Evolutionary conservation across 495 filamentous ascomycete genomes (phyloP).

Genomic region (Penicillium samsonianum): DNA sequence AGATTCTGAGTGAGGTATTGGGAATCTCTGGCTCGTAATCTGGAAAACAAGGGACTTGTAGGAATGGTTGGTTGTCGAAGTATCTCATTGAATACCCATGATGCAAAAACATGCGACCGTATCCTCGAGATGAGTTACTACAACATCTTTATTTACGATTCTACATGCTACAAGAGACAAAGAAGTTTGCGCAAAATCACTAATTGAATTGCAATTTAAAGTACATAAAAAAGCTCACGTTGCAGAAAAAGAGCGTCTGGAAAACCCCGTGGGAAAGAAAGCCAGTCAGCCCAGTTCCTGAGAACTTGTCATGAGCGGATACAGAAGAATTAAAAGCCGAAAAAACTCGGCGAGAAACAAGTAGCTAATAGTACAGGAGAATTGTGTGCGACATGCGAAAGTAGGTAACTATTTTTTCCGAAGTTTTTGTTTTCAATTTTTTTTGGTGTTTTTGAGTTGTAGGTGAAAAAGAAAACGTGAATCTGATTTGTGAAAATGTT

Average conservation of each 20-base stretch:
- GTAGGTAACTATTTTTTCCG: neutral
- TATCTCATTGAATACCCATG: neutral
- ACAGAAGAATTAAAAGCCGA: neutral
- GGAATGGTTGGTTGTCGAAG: neutral
- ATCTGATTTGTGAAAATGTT: neutral
- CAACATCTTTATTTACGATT: neutral
- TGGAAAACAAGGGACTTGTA: neutral
- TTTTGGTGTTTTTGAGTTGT: neutral
- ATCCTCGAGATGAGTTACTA: neutral
- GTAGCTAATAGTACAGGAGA: neutral
- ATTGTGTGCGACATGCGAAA: neutral
- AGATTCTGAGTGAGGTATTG: neutral
- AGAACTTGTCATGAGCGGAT: neutral
- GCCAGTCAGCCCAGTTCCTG: neutral
- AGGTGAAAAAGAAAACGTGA: no score
- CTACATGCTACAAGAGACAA: neutral
- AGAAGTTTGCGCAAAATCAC: neutral
- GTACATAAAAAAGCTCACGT: neutral
- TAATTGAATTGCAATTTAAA: neutral
- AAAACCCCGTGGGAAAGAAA: neutral
- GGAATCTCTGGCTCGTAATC: neutral
- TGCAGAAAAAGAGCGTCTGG: neutral
- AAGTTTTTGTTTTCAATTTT: neutral
- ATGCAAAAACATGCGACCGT: neutral
- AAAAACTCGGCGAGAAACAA: neutral